A percentile compares a stretch with the other conserved stretches of the same genome.
These are phyloP conservation scores for Metarhizium rileyi DNA, from an alignment of 2,329 filamentous ascomycete species.

Conservation along the genomic window DNA sequence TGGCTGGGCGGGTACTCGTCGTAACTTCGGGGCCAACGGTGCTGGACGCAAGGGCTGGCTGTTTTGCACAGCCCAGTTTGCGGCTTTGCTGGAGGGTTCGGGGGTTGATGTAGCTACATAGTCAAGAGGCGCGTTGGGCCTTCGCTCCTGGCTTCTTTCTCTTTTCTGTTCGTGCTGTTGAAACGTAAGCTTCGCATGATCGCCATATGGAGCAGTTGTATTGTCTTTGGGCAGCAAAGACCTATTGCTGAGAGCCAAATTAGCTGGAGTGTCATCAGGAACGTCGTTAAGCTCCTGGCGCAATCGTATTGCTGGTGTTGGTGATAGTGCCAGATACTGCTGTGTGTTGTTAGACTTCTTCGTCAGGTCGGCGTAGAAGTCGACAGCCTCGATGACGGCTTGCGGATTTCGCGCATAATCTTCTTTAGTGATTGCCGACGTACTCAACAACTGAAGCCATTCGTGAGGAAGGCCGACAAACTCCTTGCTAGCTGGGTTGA, in stretches of 20 bases:
- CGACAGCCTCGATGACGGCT: constrained; percentile 67
- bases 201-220: not conserved
- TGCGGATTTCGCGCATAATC: constrained; percentile 95
- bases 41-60: not conserved
- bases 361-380: constrained; percentile 75
- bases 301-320: constrained; percentile 48
- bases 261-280: constrained; percentile 19
- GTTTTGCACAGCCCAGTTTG: not conserved
- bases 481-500: constrained; percentile 84
- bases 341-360: constrained; percentile 62
- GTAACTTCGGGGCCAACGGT: not conserved
- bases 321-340: constrained; percentile 52
- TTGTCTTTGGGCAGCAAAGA: not conserved
- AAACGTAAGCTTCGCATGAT: not conserved
- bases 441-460: constrained; percentile 91
- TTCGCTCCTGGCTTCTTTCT: not conserved
- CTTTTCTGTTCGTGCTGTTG: not conserved
- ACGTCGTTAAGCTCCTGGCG: constrained; percentile 45
- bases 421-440: constrained; percentile 92
- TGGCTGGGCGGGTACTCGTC: not conserved
- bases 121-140: not conserved
- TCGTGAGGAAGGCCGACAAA: constrained; percentile 88
- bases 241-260: not conserved
- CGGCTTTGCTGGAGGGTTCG: not conserved
- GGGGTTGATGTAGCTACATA: not conserved